Base-by-base conservation (phyloP, 768 basidiomycete species). In the Leccinellum rugosiceps region DNA sequence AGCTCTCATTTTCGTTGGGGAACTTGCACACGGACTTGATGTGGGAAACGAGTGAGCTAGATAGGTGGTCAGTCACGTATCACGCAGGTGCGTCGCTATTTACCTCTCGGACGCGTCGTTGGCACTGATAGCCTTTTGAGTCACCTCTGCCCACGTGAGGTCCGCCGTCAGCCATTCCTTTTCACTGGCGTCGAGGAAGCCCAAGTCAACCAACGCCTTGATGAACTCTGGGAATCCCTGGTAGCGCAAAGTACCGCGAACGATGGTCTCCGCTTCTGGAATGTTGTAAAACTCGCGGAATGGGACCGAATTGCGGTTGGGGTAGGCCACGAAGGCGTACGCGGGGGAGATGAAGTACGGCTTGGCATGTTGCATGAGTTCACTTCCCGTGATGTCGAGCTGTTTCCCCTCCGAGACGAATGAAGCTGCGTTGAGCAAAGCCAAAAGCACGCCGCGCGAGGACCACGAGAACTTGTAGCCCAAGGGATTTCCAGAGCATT, bases 401-500 rank as follows among this genome's bases (percentile, higher is more conserved):
- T 82, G 76, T 73, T 91, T 75, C 31, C 86, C 83, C 53, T 81
- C 76, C 38, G 84, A 78, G 67, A 89, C 79, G 76, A 88, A 94
- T 3, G 90, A 86, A 19, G 93, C 97, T 34, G 83, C 79, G 79
- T 98, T 98, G 65, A 94, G 83, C 52, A 98, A 83, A 2, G 97
- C 96, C 63, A 98, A 88, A 55, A 99, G 87, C 45, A 95, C 94
- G 52, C 95, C 96, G 21, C 94, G 89, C 8, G 94, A 91, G 7
- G 94, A 96, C 97, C 97, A 98, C 35, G 94, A 97, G 78, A 99
- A 98, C 74, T 98, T 98, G 85, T 98, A 99, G 11, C 96, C 96
- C 56, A 98, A 87, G 3, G 97, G 94, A 78, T 98, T 99, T 68
- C 87, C 86, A 4, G 93, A 84, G 68, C 88, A 88, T 65, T 92